A percentile compares a stretch with the other conserved stretches of the same genome.
phyloP scores from a whole-genome alignment of 2,329 filamentous ascomycete genomes.

The Trichoderma atroviride region DNA sequence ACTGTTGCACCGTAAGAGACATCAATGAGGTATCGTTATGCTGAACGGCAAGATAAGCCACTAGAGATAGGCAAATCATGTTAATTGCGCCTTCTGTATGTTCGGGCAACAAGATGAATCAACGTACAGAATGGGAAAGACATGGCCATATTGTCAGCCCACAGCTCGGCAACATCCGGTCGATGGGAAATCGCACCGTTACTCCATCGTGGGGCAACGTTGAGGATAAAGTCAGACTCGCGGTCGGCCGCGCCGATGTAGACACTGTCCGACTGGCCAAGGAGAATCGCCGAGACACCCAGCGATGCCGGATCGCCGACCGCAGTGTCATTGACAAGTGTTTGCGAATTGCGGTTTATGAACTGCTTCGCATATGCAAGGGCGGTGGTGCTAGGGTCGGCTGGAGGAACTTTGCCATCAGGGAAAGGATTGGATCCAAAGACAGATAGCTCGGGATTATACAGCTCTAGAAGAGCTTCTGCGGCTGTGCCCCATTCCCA shows the following conservation, averaged over 20 bases:
- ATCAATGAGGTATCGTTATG: slow-evolving; percentile 25
- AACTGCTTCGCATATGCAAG: slow-evolving; percentile 25
- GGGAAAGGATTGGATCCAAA: slow-evolving; percentile 28
- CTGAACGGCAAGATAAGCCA: slow-evolving; percentile 22
- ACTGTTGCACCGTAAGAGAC: slow-evolving; percentile 18
- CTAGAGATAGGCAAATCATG: too few species aligned
- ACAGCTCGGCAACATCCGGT: slow-evolving; percentile 27
- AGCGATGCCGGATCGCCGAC: slow-evolving; percentile 28
- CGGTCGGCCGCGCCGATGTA: slow-evolving; percentile 26
- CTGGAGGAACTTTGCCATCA: slow-evolving; percentile 24
- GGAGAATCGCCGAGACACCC: slow-evolving; percentile 27
- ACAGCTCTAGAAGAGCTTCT: slow-evolving; percentile 28
- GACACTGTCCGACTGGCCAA: slow-evolving; percentile 27
- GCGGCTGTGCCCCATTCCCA: slow-evolving; percentile 31
- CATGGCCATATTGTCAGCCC: slow-evolving; percentile 30
- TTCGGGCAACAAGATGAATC: too few species aligned
- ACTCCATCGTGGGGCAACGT: slow-evolving; percentile 15
- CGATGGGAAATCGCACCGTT: slow-evolving; percentile 29
- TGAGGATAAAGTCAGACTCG: slow-evolving; percentile 24
- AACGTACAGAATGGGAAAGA: slow-evolving; percentile 29
- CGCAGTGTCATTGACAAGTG: slow-evolving; percentile 21
- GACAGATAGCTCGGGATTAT: slow-evolving; percentile 28
- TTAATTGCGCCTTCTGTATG: too few species aligned
- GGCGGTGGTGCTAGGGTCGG: slow-evolving; percentile 4
- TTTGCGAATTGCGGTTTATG: slow-evolving; percentile 27